Evolutionary conservation across 2,329 filamentous ascomycete species (phyloP).

Genomic region (Fusarium brachygibbosum): DNA sequence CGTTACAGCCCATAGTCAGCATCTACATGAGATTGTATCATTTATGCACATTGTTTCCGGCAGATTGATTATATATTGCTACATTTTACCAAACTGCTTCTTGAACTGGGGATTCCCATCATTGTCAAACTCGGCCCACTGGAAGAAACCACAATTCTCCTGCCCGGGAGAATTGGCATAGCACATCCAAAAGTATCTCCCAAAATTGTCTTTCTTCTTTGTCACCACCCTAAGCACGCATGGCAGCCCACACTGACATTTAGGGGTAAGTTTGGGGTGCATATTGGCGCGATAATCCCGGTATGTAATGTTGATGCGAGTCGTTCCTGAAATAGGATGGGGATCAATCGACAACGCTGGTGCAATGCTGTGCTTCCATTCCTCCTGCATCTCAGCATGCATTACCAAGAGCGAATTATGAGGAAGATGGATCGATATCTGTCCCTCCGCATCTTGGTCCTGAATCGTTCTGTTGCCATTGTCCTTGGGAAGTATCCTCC

Average conservation of each 20-base stretch:
- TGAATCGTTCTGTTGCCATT: slow-evolving; percentile 56
- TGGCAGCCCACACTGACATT: slow-evolving; percentile 80
- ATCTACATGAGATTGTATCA: background rate
- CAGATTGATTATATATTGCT: background rate
- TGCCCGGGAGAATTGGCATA: slow-evolving; percentile 79
- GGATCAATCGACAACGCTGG: slow-evolving; percentile 83
- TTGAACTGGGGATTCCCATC: slow-evolving; percentile 77
- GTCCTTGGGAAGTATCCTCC: slow-evolving; percentile 77
- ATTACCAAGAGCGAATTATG: slow-evolving; percentile 95
- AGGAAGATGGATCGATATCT: slow-evolving; percentile 92
- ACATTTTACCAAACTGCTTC: background rate
- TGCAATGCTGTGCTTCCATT: slow-evolving; percentile 91
- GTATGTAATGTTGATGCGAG: slow-evolving; percentile 94
- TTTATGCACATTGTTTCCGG: too few relatives aligned
- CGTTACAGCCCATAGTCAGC: too few relatives aligned
- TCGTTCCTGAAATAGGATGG: slow-evolving; percentile 84
- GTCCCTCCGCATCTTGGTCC: slow-evolving; percentile 77
- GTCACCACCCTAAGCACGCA: slow-evolving; percentile 82
- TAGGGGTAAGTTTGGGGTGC: slow-evolving; percentile 82
- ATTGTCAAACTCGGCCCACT: slow-evolving; percentile 89
- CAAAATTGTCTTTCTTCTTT: slow-evolving; percentile 79
- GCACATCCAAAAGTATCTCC: slow-evolving; percentile 95
- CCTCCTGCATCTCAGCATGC: slow-evolving; percentile 98
- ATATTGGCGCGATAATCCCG: slow-evolving; percentile 84
- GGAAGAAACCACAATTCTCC: slow-evolving; percentile 80